Conservation (phyloP, 2,329 filamentous ascomycete species). For the Aspergillus spinulosporus region DNA sequence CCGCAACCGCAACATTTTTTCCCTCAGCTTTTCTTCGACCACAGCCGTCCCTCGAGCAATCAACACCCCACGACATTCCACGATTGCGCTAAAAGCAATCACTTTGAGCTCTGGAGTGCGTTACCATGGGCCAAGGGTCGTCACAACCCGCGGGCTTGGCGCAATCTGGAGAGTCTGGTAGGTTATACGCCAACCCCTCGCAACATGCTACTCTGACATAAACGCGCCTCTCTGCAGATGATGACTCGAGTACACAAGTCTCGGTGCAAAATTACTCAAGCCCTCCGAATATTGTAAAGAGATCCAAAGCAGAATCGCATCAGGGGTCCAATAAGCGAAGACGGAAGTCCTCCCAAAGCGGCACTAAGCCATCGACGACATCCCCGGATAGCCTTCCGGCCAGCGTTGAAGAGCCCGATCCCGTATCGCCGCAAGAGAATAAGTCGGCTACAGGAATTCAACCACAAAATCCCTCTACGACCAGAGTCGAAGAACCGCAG, state of each 20-base stretch:
- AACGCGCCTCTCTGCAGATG: neutral
- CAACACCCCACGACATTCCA: neutral
- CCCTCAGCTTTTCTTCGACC: neutral
- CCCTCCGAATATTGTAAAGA: neutral
- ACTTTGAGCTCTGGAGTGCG: neutral
- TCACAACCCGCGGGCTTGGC: slow-evolving; percentile 19
- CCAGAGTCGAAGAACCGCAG: too few species aligned
- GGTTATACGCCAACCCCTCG: slow-evolving; percentile 3
- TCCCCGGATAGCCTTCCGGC: neutral
- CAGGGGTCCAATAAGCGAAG: slow-evolving; percentile 13
- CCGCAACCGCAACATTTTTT: slow-evolving; percentile 4
- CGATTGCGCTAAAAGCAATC: neutral
- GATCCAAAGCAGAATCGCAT: neutral
- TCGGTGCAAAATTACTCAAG: neutral
- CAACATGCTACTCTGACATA: neutral
- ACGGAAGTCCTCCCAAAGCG: slow-evolving; percentile 15
- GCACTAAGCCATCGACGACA: neutral
- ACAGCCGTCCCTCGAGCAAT: neutral
- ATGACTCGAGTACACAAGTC: neutral
- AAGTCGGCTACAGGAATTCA: neutral
- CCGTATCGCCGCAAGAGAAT: neutral
- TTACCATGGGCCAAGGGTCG: slow-evolving; percentile 24
- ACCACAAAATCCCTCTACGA: too few species aligned
- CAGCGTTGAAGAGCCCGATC: neutral
- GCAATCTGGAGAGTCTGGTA: slow-evolving; percentile 12